Base-by-base conservation (phyloP, 2,329 filamentous ascomycete genomes). In the Parastagonospora avenae region DNA sequence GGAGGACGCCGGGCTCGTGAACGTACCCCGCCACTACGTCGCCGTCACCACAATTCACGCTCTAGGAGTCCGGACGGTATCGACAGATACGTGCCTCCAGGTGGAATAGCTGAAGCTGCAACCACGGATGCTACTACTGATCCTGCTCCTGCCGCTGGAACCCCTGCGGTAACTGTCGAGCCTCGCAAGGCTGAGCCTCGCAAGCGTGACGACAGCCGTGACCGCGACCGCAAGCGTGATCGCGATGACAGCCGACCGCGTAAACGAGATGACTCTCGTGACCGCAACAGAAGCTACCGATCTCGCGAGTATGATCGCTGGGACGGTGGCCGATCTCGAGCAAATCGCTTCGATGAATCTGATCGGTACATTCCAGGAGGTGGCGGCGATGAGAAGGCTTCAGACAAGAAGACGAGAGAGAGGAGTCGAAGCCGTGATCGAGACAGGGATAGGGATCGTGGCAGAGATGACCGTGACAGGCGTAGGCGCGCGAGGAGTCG, bases 271-370 rank as follows among this genome's bases (percentile, higher is more conserved):
- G 66, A 75, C 9, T 76, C 79, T 24, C 66, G 74, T 8, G 75
- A 73, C 5, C 66, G 67, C 2, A 48, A 51, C n/a, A 61, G 60
- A 3, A 60, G 74, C 49, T 77, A 76, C 12, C 64, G 76, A 7
- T 75, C 76, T 12, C 68, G 76, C 2, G 76, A 79, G 15, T 71
- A 77, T 12, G 76, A 74, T 15, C 67, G 70, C 4, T 69, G 66
- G 64, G 67, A 70, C 14, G 62, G 58, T 7, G 62, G 63, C 12
- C 53, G 57, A 29, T 52, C 47, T 38, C 59, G 60, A 4, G 59
- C 55, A 4, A 69, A 51, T 16, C 54, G 67, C 7, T 57, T 66
- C 15, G 53, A 64, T 39, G 67, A 70, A 39, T 65, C 61, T 1
- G 70, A 73, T 52, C 63, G 70, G 19, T 73, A 72, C 37, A 60